Conservation (phyloP, 2,329 filamentous ascomycete genomes). For the Alternaria sp. region DNA sequence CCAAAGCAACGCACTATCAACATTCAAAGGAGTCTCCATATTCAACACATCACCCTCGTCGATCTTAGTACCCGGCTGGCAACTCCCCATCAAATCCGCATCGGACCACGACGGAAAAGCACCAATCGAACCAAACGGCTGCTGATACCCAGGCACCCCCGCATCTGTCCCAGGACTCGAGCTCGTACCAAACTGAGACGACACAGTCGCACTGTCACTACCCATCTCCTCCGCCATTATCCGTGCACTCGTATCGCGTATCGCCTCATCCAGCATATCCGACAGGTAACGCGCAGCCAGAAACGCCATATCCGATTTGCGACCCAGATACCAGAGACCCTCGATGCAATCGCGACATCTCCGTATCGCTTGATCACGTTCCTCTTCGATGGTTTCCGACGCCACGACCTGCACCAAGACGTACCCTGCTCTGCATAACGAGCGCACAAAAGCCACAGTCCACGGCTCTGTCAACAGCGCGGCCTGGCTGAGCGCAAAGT, state of each 20-base stretch:
- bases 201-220: not conserved
- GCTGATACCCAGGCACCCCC: not conserved
- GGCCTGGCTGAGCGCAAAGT: conserved; percentile 61
- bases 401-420: conserved; percentile 20
- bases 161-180: not conserved
- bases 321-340: conserved; percentile 61
- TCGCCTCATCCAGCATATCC: conserved; percentile 24
- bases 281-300: conserved; percentile 44
- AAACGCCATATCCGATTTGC: conserved; percentile 61
- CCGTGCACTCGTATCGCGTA: not conserved
- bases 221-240: not conserved
- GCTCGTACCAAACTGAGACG: not conserved
- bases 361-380: conserved; percentile 31
- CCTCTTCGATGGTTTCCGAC: not conserved
- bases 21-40: not conserved
- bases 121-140: not conserved
- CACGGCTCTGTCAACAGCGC: conserved; percentile 65
- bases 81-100: not conserved
- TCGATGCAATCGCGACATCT: conserved; percentile 58
- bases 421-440: conserved; percentile 7
- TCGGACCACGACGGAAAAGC: not conserved
- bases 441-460: conserved; percentile 55
- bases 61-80: not conserved
- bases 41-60: not conserved
- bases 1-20: not conserved